These are phyloP conservation scores for Curvularia eragrostidis DNA, from an alignment of 2,329 filamentous ascomycete species.

Conservation along the genomic window DNA sequence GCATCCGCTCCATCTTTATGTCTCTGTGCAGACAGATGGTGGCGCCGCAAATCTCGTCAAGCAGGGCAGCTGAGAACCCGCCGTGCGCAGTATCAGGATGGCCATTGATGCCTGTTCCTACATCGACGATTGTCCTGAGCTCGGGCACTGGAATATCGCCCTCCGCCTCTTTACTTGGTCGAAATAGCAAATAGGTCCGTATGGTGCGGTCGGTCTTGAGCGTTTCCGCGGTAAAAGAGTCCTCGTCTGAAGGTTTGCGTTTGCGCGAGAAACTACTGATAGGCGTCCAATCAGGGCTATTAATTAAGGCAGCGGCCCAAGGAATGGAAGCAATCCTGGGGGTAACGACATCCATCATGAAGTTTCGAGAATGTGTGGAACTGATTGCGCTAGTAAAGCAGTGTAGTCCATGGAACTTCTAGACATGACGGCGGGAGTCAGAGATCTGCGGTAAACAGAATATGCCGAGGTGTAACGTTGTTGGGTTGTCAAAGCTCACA, in stretches of 20 bases:
- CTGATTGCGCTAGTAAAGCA: background rate
- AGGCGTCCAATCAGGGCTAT: slow-evolving; percentile 51
- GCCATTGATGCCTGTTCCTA: slow-evolving; percentile 63
- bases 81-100: slow-evolving; percentile 63
- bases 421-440: slow-evolving; percentile 11
- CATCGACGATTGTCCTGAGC: slow-evolving; percentile 49
- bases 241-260: slow-evolving; percentile 51
- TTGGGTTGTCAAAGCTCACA: slow-evolving; percentile 2
- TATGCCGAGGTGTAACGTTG: slow-evolving; percentile 14
- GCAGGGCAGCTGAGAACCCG: slow-evolving; percentile 63
- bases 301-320: slow-evolving; percentile 58
- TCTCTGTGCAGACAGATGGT: slow-evolving; percentile 56
- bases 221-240: slow-evolving; percentile 62
- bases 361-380: no score
- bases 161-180: slow-evolving; percentile 26
- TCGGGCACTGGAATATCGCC: slow-evolving; percentile 40
- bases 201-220: slow-evolving; percentile 61
- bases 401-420: background rate
- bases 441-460: slow-evolving; percentile 2
- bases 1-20: slow-evolving; percentile 17
- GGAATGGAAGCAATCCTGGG: slow-evolving; percentile 49
- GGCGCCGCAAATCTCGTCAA: slow-evolving; percentile 65
- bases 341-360: slow-evolving; percentile 32
- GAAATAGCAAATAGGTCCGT: slow-evolving; percentile 35
- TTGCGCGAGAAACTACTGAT: slow-evolving; percentile 44